Evolutionary conservation across 2,329 filamentous ascomycete species (phyloP).

Genomic region (Exserohilum turcica): DNA sequence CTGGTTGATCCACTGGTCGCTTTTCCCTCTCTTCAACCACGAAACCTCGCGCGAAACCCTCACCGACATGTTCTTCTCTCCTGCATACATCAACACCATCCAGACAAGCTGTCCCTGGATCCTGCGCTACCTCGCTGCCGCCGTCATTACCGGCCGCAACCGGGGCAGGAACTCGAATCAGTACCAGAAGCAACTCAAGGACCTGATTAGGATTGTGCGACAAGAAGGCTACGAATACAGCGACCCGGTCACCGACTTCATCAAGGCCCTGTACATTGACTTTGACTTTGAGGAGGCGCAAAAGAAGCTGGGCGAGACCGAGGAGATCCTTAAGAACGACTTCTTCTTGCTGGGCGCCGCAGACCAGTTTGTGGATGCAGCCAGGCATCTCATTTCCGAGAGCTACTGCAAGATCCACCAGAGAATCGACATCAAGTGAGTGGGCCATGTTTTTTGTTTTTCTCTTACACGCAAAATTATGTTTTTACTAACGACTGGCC

Average conservation of each 20-base stretch:
- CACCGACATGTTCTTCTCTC: conserved; percentile 95
- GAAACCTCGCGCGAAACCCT: conserved; percentile 87
- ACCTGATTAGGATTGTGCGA: conserved; percentile 90
- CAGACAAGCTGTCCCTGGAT: conserved; percentile 98
- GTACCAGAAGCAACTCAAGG: conserved; percentile 99
- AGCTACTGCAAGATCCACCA: conserved; percentile 99
- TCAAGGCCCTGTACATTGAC: conserved; percentile 92
- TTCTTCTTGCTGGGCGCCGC: conserved; percentile 90
- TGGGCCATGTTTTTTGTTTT: conserved; percentile 17
- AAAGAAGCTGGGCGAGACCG: conserved; percentile 81
- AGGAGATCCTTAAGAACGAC: conserved; percentile 88
- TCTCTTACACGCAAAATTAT: not conserved
- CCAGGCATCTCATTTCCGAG: conserved; percentile 95
- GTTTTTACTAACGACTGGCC: conserved; percentile 18
- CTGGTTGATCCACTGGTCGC: conserved; percentile 96
- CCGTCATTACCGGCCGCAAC: conserved; percentile 85
- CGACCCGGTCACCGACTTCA: conserved; percentile 94
- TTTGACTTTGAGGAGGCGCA: conserved; percentile 98
- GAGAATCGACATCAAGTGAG: conserved; percentile 90
- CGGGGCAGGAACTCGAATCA: conserved; percentile 76
- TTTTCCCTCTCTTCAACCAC: conserved; percentile 99
- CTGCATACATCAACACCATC: conserved; percentile 98
- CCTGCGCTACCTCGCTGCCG: conserved; percentile 88
- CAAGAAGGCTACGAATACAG: conserved; percentile 98
- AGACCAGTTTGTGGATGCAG: conserved; percentile 90